A percentile compares a stretch with the other conserved stretches of the same genome.
These are phyloP conservation scores for Mycena sanguinolenta DNA, from an alignment of 768 basidiomycete genomes.

Conservation along the genomic window DNA sequence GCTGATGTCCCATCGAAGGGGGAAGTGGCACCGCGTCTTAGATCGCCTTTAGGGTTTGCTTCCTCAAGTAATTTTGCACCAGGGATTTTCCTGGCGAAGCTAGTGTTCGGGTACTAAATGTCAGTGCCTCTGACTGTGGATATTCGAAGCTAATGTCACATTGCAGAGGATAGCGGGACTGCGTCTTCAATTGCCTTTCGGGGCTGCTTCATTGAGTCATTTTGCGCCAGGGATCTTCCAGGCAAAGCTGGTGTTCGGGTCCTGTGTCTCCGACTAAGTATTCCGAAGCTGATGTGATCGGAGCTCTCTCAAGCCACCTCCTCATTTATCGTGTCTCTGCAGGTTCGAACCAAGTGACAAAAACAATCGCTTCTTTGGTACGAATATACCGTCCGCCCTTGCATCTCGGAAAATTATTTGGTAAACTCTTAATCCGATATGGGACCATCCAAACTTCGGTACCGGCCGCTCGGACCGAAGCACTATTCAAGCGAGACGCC, in stretches of 20 bases:
- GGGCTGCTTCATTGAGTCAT: too few species aligned
- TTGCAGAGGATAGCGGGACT: too few species aligned
- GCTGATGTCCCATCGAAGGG: too few species aligned
- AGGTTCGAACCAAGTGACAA: conserved; percentile 38
- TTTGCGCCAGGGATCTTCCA: too few species aligned
- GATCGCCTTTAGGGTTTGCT: conserved; percentile 20
- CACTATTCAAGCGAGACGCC: conserved; percentile 30
- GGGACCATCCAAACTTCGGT: conserved; percentile 32
- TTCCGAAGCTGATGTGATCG: conserved; percentile 23
- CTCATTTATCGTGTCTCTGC: conserved; percentile 39
- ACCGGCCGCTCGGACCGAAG: conserved; percentile 21
- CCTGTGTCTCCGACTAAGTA: too few species aligned
- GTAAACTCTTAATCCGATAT: conserved; percentile 35
- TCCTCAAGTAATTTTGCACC: conserved; percentile 18
- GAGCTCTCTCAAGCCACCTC: conserved; percentile 26
- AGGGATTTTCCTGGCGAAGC: conserved; percentile 33
- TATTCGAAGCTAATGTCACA: too few species aligned
- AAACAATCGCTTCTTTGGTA: conserved; percentile 34
- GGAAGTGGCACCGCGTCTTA: too few species aligned
- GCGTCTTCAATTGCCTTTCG: too few species aligned
- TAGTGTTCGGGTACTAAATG: conserved; percentile 11
- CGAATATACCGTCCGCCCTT: conserved; percentile 28
- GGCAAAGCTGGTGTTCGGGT: too few species aligned
- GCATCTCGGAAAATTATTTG: conserved; percentile 38
- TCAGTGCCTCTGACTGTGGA: conserved; percentile 22